Evolutionary conservation across 208 protist species (phyloP).

Genomic region (Borovskyia barvae): DNA sequence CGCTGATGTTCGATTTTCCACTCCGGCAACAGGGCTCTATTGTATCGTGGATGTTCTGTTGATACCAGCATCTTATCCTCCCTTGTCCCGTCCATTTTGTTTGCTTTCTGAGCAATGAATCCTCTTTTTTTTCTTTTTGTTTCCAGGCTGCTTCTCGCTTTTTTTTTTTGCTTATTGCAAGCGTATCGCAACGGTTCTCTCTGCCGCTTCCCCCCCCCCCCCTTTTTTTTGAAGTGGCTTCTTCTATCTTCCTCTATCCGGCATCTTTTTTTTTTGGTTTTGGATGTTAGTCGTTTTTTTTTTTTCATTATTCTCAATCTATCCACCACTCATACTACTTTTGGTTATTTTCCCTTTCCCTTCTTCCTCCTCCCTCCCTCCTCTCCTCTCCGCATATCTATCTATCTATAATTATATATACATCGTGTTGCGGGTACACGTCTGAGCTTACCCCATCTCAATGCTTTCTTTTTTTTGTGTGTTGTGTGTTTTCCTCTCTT

Average conservation of each 20-base stretch:
- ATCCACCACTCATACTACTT: not conserved
- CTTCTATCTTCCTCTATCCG: not conserved
- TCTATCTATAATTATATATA: no score
- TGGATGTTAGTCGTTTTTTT: not conserved
- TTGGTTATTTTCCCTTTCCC: not conserved
- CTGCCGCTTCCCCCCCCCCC: not conserved
- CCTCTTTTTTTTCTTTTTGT: conserved; percentile 9
- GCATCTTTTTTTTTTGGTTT: not conserved
- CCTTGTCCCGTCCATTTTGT: not conserved
- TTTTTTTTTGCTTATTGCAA: conserved; percentile 1
- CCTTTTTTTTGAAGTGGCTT: not conserved
- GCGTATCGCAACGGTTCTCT: not conserved
- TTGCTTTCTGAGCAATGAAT: not conserved
- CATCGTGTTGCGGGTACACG: no score
- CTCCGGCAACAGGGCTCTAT: no score
- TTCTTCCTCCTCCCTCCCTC: not conserved
- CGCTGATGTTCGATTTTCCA: no score
- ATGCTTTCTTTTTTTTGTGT: not conserved
- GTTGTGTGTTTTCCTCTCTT: not conserved
- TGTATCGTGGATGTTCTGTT: no score
- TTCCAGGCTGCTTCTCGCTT: not conserved
- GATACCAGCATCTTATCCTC: no score
- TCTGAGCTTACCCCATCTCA: no score
- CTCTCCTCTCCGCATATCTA: no score
- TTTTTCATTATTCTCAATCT: not conserved